Percentiles rank a stretch among this genome's conserved stretches.
phyloP scores from a whole-genome alignment of 192 early-diverging fungal species.

The Entomortierella beljakovae region DNA sequence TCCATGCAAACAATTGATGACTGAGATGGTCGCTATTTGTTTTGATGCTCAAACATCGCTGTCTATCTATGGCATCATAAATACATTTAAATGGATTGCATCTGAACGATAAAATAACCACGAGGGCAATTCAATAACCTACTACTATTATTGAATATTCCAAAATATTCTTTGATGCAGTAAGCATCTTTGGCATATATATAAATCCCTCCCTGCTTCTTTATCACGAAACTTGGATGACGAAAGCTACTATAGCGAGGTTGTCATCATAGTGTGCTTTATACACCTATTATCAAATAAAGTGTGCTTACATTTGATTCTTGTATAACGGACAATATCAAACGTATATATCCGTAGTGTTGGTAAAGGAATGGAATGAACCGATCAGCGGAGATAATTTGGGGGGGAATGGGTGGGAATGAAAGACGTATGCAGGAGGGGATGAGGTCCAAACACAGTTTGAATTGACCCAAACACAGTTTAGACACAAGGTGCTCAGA shows the following conservation, averaged over 20 bases:
- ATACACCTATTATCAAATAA: no score
- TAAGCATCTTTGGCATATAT: no score
- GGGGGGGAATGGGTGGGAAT: background rate
- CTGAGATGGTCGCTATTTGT: background rate
- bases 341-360: background rate
- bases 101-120: no score
- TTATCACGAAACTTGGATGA: no score
- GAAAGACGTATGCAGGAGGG: slow-evolving; percentile 1
- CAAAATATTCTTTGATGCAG: no score
- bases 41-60: background rate
- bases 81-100: background rate
- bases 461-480: slow-evolving; percentile 54
- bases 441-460: slow-evolving; percentile 55
- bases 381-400: background rate
- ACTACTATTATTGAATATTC: no score
- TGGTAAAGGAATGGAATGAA: background rate
- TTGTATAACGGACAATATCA: background rate
- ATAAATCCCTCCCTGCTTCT: no score
- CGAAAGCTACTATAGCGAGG: no score
- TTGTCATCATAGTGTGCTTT: no score
- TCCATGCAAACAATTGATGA: background rate
- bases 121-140: no score
- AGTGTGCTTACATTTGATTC: background rate
- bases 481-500: slow-evolving; percentile 36
- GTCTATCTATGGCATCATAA: background rate